Base-by-base conservation (phyloP, 2,329 filamentous ascomycete genomes). In the Gaeumannomyces tritici region DNA sequence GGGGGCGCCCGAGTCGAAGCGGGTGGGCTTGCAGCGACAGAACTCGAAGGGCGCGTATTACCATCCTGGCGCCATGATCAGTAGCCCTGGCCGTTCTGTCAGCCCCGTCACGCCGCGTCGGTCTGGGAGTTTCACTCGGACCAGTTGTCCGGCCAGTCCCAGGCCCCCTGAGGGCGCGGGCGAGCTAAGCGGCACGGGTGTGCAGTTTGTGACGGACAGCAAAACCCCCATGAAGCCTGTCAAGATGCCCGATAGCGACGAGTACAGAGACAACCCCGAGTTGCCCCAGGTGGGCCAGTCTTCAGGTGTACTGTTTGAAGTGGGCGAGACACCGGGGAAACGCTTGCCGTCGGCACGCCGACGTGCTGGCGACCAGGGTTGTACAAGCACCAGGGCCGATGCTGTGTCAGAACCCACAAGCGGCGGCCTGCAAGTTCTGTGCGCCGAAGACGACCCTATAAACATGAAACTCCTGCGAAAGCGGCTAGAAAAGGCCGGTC, bases 381-480 rank as follows among this genome's bases (percentile, higher is more conserved):
- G 2, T n/a, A 9, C 42, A 21, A 51, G 42, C 7, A 24, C 42
- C 11, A 21, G 8, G 7, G 7, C 4, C 24, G 42, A 51, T 51
- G 2, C 4, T 18, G 42, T 9, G 42, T 51, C 42, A 7, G 42
- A 51, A 5, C 42, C 42, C 9, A 51, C 42, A 21, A n/a, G 42
- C n/a, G 42, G 42, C 21, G 42, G 82, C 51, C 77, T 91, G 66
- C 80, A 82, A 24, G 85, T 96, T 2, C 78, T 96, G 27, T 85
- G 96, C 47, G 92, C 92, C 0, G 92, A 96, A 70, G 92, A 96
- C 67, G 91, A 96, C 68, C 90, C 91, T 0, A 87, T 96, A 67
- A 96, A 96, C 68, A 90, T 90, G 74, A 89, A 86, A 64, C 90
- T 96, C 55, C 77, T 96, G 55, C 84, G 86, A 69, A 96, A 96